Evolutionary conservation across 257 asterid species (phyloP), one percentile per base, ranked within the genome.

Genomic region (Solanum rostratum): DNA sequence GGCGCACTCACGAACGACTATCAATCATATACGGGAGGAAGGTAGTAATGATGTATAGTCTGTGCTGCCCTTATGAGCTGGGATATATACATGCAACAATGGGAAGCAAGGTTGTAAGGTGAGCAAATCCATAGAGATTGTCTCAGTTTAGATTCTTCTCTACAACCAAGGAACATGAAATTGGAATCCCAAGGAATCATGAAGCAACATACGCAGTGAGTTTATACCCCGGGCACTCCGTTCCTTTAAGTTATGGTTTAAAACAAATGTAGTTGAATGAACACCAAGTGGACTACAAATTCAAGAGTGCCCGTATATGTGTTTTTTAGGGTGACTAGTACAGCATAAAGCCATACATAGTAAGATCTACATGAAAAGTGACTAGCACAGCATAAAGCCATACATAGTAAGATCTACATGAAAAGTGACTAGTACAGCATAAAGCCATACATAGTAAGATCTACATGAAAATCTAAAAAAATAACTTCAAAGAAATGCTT

Each of bases 1-100:
- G 15, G 20, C 2, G 55, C 19, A 52, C 8, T 14, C 19, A 52
- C 55, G 18, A 52, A 52, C 13, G 4, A 45, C 14, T 52, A 52
- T 14, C 20, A 52, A 52, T 5, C 20, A 52, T 52, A 52, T 1
- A 52, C 55, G 55, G 55, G 19, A 52, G 55, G 55, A 71, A 71
- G 52, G 30, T 74, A 39, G 78, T 55, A 46, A 84, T 43, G 84
- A 85, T 41, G 15, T 43, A 55, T 43, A 85, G 83, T 85, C 66
- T 22, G 45, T 65, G 27, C 57, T 53, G 85, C 88, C 83, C 79
- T 86, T 59, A 83, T 86, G 63, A 81, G 66, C 73, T 83, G 52
- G 78, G 84, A 73, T 68, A 83, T 80, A 73, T 68, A 82, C 84
- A 43, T 86, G 88, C 83, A 82, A 85, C 79, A 85, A 55, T 59